Base-by-base conservation (phyloP, 192 early-diverging fungal genomes). In the Funneliformis mosseae region DNA sequence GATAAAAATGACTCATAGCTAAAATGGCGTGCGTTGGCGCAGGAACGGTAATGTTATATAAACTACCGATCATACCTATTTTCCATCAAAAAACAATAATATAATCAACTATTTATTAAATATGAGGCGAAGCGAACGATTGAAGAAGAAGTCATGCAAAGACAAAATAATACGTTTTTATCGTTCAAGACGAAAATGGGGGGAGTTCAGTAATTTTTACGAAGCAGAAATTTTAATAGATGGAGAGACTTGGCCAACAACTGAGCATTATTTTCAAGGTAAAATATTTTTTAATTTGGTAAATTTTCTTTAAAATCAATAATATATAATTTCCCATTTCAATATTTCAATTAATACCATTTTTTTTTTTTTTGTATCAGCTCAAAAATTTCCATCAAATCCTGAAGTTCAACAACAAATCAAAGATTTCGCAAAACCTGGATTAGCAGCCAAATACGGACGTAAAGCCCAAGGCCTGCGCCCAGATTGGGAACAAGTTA, bases 251-350 rank as follows among this genome's bases (percentile, higher is more conserved):
- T 86, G 83, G 81, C 80, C 83, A 4, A 86, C 85, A 11, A 81
- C 80, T 4, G 85, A 86, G 45, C 85, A 86, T 46, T 86, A 86
- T 70, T 86, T 86, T 43, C 85, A 86, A 73, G 85, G 81, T 27
- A 78, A 79, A 79, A 82, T 82, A 81, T 86, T 14, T 16, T n/a
- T n/a, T n/a, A n/a, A 16, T 59, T 16, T 18, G 50, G 50, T 16
- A 59, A 59, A 59, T 16, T 59, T 59, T 16, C 50, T 10, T 16
- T 16, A 16, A 59, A 59, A 10, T 59, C 10, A n/a, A n/a, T n/a
- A n/a, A n/a, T n/a, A n/a, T n/a, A n/a, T n/a, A n/a, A n/a, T n/a
- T n/a, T n/a, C n/a, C n/a, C n/a, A n/a, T n/a, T n/a, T n/a, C n/a
- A n/a, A n/a, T n/a, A n/a, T n/a, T 21, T 60, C 14, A 63, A 63